Base-by-base conservation (phyloP, 306 rosid genomes). In the Citrullus colocynthis region DNA sequence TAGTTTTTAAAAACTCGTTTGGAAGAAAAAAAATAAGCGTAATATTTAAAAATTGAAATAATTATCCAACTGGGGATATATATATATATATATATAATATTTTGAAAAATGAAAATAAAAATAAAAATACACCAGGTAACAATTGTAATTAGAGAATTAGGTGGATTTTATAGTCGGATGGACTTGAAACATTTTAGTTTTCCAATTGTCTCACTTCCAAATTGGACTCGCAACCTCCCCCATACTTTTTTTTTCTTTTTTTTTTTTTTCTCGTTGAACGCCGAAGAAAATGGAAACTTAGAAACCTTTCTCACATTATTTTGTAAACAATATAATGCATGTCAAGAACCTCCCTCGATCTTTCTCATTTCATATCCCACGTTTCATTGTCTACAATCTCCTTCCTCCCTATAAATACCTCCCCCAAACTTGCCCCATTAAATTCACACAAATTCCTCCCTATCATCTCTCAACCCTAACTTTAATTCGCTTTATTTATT, bases 191-290 rank as follows among this genome's bases (percentile, higher is more conserved):
- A 39, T 5, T 39, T 39, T 5, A 39, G 44, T 39, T 39, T 63
- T 63, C 20, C 24, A 63, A 34, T 13, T 63, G n/a, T 63, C 30
- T 41, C 13, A 42, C 76, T 70, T 21, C 18, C 76, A 45, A 70
- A 36, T 70, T 70, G 56, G 57, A 70, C 76, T 70, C 76, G 57
- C 75, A 70, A 70, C 75, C 57, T 70, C 57, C 74, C 9, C 16
- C 10, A 4, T 54, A 5, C 36, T 32, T 64, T 5, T 12, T 20
- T 21, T 70, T 49, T 42, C n/a, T 64, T 5, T 12, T 20, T 32
- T 64, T 5, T 12, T 20, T 21, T 70, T 49, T 42, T 44, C 37
- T 60, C 56, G 20, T 70, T 70, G 58, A 48, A 70, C 76, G 57
- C 32, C 20, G 76, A 44, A 45, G 58, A 67, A 67, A 10, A 67